Evolutionary conservation across 257 asterid genomes (phyloP), one percentile per base, ranked within the genome.

Genomic region (Rauvolfia tetraphylla): DNA sequence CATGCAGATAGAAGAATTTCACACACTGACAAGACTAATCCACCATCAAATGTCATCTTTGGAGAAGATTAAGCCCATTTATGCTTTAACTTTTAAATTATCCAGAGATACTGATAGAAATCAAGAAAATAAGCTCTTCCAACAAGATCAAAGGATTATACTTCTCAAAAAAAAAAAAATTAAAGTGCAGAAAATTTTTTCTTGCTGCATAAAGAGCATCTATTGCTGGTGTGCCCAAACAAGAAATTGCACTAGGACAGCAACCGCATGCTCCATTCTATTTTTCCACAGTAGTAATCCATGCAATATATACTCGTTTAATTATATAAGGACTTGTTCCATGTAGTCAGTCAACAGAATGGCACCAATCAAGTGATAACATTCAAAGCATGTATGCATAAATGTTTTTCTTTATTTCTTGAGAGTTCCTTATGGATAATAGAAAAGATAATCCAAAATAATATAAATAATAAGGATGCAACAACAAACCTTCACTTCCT

Each of bases 401-500:
- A 17, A 25, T n/a, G 5, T 44, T 7, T 18, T 51, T 34, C 29
- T 41, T 12, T 25, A 29, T 20, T 29, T 27, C 25, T 46, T 29
- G 25, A 17, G 3, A 29, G 42, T 33, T 63, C 46, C 46, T 33
- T 20, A 11, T 8, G 71, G 31, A 66, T 38, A 7, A 34, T 22
- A 5, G 15, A 18, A 65, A 63, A 65, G 29, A 65, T 0, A 36
- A 65, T 13, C 29, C 29, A 36, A 3, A 65, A 34, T 65, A 14
- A 38, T 44, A 66, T 39, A 38, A 0, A 22, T 38, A 66, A 38
- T 11, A 2, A 53, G 48, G 66, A 33, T 13, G 72, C 18, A 39
- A 75, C 27, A 36, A 6, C 71, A 18, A 68, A 95, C 99, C 98
- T 95, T 95, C 61, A 95, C 93, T 91, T 95, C 98, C 90, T 95